A percentile compares a stretch with the other conserved stretches of the same genome.
Evolutionary conservation across 2,329 filamentous ascomycete species (phyloP).

Genomic region (Dothideomycetes sp.): DNA sequence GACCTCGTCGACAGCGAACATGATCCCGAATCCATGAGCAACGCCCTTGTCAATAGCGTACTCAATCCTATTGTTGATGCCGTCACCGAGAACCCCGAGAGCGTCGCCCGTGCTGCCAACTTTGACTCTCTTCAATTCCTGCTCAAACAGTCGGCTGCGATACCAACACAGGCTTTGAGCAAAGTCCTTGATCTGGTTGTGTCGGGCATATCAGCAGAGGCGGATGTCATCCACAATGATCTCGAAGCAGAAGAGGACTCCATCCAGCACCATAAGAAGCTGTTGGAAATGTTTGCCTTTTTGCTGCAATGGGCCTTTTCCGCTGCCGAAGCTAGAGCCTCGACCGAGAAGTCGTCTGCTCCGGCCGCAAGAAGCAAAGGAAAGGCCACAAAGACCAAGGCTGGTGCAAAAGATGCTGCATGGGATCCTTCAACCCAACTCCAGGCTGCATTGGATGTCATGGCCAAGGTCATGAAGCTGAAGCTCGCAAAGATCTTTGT

Average conservation of each 20-base stretch:
- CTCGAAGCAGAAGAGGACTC: constrained; percentile 84
- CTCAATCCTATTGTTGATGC: constrained; percentile 89
- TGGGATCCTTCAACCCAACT: constrained; percentile 90
- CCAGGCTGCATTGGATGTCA: constrained; percentile 77
- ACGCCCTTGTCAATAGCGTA: constrained; percentile 65
- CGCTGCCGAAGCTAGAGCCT: constrained; percentile 81
- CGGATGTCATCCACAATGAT: constrained; percentile 74
- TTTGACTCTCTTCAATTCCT: constrained; percentile 94
- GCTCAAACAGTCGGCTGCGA: constrained; percentile 76
- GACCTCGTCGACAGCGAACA: constrained; percentile 85
- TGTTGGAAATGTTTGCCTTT: constrained; percentile 90
- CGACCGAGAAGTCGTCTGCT: constrained; percentile 70
- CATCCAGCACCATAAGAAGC: constrained; percentile 67
- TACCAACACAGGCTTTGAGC: constrained; percentile 74
- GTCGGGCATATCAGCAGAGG: constrained; percentile 61
- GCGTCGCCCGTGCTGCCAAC: constrained; percentile 62
- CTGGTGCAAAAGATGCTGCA: constrained; percentile 54
- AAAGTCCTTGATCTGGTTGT: constrained; percentile 85
- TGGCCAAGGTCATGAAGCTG: constrained; percentile 91
- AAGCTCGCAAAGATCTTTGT: constrained; percentile 89
- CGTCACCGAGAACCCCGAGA: constrained; percentile 83
- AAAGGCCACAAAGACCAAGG: constrained; percentile 62
- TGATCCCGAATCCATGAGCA: constrained; percentile 71
- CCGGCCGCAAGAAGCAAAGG: constrained; percentile 61
- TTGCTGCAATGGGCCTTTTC: constrained; percentile 90